A percentile compares a stretch with the other conserved stretches of the same genome.
Evolutionary conservation across 2,329 filamentous ascomycete genomes (phyloP).

Genomic region (Coniochaeta prunicola): DNA sequence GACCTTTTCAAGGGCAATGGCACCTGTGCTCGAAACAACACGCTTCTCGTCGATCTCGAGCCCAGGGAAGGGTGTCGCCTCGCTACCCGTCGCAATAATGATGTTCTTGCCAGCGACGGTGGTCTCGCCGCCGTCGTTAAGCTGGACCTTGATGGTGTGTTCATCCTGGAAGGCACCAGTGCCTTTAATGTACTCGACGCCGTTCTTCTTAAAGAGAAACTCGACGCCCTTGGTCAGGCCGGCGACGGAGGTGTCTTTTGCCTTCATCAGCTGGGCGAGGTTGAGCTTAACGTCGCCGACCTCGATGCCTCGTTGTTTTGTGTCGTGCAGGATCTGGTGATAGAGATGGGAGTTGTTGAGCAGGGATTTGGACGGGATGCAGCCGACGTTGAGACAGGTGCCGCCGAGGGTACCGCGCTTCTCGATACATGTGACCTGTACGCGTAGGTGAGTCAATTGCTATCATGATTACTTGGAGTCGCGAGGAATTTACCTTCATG

Average conservation of each 20-base stretch:
- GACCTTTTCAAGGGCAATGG: conserved; percentile 80
- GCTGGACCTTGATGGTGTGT: conserved; percentile 84
- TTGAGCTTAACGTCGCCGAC: conserved; percentile 97
- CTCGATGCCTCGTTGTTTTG: conserved; percentile 94
- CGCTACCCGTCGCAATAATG: conserved; percentile 91
- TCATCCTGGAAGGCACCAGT: conserved; percentile 80
- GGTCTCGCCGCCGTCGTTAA: conserved; percentile 87
- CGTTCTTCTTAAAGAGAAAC: conserved; percentile 98
- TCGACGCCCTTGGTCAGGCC: conserved; percentile 95
- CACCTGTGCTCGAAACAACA: conserved; percentile 93
- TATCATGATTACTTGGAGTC: background rate
- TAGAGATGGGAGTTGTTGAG: conserved; percentile 99
- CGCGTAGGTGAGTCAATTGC: conserved; percentile 1
- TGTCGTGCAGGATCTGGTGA: conserved; percentile 95
- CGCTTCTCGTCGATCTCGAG: conserved; percentile 96
- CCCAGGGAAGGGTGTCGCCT: conserved; percentile 93
- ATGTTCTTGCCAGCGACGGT: conserved; percentile 91
- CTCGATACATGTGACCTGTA: conserved; percentile 90
- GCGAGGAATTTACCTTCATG: conserved; percentile 62
- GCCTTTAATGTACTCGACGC: conserved; percentile 96
- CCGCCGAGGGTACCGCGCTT: conserved; percentile 93
- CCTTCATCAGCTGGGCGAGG: conserved; percentile 93
- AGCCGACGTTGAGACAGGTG: conserved; percentile 97
- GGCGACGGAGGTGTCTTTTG: conserved; percentile 85
- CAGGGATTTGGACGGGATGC: conserved; percentile 98